phyloP scores from a whole-genome alignment of 768 basidiomycete genomes.

The Lactarius sanguifluus region DNA sequence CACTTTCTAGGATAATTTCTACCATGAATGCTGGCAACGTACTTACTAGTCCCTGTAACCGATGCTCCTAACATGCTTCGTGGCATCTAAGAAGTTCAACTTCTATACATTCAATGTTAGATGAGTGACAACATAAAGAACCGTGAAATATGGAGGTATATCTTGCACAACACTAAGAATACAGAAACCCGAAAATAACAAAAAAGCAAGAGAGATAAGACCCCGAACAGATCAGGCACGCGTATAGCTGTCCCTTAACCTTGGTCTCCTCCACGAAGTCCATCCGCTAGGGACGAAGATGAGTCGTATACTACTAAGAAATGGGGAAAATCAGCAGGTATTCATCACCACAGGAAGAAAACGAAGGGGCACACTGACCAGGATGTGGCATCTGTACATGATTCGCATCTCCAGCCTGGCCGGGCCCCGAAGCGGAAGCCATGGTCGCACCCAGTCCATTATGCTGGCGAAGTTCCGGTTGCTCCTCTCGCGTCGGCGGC shows the following conservation, averaged over 20 bases:
- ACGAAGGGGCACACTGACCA: slow-evolving; percentile 8
- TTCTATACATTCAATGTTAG: neutral
- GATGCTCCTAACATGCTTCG: neutral
- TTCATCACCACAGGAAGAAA: neutral
- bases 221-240: neutral
- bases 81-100: neutral
- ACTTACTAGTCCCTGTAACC: too few species aligned
- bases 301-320: slow-evolving; percentile 25
- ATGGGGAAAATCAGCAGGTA: neutral
- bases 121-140: slow-evolving; percentile 1
- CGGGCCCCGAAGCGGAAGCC: slow-evolving; percentile 16
- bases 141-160: neutral
- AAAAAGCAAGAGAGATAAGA: neutral
- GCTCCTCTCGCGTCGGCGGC: slow-evolving; percentile 32
- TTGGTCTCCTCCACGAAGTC: slow-evolving; percentile 27
- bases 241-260: slow-evolving; percentile 4
- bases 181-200: slow-evolving; percentile 10
- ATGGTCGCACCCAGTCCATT: slow-evolving; percentile 10
- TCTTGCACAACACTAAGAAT: slow-evolving; percentile 12
- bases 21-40: too few species aligned
- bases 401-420: slow-evolving; percentile 22
- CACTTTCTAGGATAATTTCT: too few species aligned
- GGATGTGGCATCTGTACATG: slow-evolving; percentile 25
- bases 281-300: slow-evolving; percentile 27
- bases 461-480: slow-evolving; percentile 22